Evolutionary conservation across 805 yeast genomes (phyloP), one percentile per base, ranked within the genome.

Genomic region (Blastobotrys chiropterorum): DNA sequence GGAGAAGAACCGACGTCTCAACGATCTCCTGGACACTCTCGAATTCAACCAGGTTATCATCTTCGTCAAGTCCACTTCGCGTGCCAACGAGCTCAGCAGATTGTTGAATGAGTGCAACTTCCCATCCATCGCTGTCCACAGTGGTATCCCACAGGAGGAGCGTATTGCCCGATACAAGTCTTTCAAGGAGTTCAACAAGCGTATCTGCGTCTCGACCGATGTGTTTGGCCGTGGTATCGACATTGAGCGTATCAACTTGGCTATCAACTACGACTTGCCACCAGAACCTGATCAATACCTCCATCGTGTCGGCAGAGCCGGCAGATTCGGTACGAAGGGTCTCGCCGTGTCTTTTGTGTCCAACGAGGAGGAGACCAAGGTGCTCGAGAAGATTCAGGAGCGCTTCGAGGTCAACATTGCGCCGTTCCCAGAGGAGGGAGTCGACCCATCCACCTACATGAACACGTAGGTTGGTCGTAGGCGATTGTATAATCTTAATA

Each of bases 231-330:
- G 99, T 80, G 99, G 99, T 78, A 94, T 92, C 66, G 99, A 92
- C 81, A 92, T 92, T 62, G 99, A 92, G 80, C 89, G 99, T 77
- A 92, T 92, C 74, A 92, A 92, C 75, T 76, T 92, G 71, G 99
- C 99, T 56, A 90, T 92, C 78, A 94, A 92, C 79, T 92, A 92
- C 73, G 99, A 92, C 74, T 76, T 92, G 77, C 97, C 99, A 63
- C 77, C 73, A 59, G 97, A 90, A 76, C 96, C 98, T 59, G 98
- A 92, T 73, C 97, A 94, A 74, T 92, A 94, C 74, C 81, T 92
- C 70, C 99, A 92, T 78, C 89, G 99, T 78, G 99, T 92, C 58
- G 99, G 99, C 68, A 90, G 99, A 82, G 99, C 99, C 62, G 99
- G 99, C 75, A 90, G 99, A 81, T 92, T 92, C 66, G 99, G 99